phyloP scores from a whole-genome alignment of 1,284 basidiomycete species.

The Trametes versicolor region DNA sequence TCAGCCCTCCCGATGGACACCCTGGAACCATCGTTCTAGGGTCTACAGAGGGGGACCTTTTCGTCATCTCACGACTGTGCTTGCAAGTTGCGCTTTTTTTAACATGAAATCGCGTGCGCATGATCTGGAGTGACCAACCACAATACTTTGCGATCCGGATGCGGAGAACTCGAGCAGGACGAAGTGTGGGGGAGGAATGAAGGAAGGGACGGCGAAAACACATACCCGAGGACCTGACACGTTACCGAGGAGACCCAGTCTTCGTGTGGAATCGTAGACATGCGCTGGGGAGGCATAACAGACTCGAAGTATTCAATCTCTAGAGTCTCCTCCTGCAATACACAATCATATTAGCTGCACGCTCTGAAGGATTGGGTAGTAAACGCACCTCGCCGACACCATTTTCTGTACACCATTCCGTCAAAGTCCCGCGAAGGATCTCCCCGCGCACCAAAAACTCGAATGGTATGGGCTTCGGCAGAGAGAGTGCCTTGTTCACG shows the following conservation, averaged over 20 bases:
- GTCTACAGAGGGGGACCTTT: no score
- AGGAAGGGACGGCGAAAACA: slow-evolving; percentile 16
- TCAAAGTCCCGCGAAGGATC: slow-evolving; percentile 79
- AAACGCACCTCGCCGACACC: slow-evolving; percentile 71
- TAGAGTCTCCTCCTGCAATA: slow-evolving; percentile 83
- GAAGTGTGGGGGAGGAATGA: background rate
- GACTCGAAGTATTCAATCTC: slow-evolving; percentile 96
- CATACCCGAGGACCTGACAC: slow-evolving; percentile 75
- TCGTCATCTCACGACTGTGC: no score
- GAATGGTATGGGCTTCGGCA: slow-evolving; percentile 85
- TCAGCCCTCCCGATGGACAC: no score
- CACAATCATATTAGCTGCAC: no score
- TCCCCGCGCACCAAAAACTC: slow-evolving; percentile 92
- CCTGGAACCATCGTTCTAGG: no score
- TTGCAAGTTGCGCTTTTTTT: no score
- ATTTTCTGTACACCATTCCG: slow-evolving; percentile 81
- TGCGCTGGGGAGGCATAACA: slow-evolving; percentile 88
- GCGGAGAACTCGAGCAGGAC: no score
- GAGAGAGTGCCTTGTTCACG: slow-evolving; percentile 92
- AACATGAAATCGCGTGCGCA: no score
- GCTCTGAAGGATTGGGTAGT: background rate
- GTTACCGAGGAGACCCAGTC: slow-evolving; percentile 95
- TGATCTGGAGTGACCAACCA: no score
- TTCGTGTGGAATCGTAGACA: slow-evolving; percentile 86
- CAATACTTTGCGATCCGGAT: no score